phyloP scores from a whole-genome alignment of 768 basidiomycete species.

The Trametes meyenii region DNA sequence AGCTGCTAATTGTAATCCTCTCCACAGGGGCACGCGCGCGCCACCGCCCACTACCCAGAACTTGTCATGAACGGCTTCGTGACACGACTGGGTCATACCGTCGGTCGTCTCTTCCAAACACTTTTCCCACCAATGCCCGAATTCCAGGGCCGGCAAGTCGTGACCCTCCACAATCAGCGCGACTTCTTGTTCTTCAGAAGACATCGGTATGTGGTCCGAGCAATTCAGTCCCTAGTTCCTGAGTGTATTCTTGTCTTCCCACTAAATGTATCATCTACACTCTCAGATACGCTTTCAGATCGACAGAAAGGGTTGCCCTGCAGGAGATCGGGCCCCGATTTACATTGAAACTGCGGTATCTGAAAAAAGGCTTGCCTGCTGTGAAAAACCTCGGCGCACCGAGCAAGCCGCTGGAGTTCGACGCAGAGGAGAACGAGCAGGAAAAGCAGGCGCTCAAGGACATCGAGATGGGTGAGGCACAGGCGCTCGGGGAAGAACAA shows the following conservation, averaged over 20 bases:
- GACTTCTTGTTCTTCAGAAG: slow-evolving; percentile 98
- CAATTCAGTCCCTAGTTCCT: slow-evolving; percentile 1
- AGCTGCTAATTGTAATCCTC: background rate
- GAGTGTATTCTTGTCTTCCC: slow-evolving; percentile 4
- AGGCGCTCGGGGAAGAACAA: slow-evolving; percentile 38
- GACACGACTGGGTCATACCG: slow-evolving; percentile 88
- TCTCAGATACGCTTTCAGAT: slow-evolving; percentile 82
- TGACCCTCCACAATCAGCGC: slow-evolving; percentile 95
- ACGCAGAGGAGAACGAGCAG: slow-evolving; percentile 30
- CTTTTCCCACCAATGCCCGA: slow-evolving; percentile 94
- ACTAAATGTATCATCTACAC: slow-evolving; percentile 15
- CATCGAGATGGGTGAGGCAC: slow-evolving; percentile 35
- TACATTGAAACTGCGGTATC: slow-evolving; percentile 88
- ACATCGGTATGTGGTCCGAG: slow-evolving; percentile 65
- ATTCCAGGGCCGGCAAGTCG: slow-evolving; percentile 95
- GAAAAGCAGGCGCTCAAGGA: slow-evolving; percentile 14
- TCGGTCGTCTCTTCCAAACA: slow-evolving; percentile 95
- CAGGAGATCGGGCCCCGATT: slow-evolving; percentile 99
- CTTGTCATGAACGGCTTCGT: slow-evolving; percentile 94
- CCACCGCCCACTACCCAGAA: slow-evolving; percentile 93
- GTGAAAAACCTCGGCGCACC: slow-evolving; percentile 70
- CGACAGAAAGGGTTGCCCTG: slow-evolving; percentile 85
- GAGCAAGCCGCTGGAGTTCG: slow-evolving; percentile 58
- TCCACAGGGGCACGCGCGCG: slow-evolving; percentile 82
- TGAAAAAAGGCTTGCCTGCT: slow-evolving; percentile 87